Base-by-base conservation (phyloP, 2,329 filamentous ascomycete species). In the Albifimbria verrucaria region DNA sequence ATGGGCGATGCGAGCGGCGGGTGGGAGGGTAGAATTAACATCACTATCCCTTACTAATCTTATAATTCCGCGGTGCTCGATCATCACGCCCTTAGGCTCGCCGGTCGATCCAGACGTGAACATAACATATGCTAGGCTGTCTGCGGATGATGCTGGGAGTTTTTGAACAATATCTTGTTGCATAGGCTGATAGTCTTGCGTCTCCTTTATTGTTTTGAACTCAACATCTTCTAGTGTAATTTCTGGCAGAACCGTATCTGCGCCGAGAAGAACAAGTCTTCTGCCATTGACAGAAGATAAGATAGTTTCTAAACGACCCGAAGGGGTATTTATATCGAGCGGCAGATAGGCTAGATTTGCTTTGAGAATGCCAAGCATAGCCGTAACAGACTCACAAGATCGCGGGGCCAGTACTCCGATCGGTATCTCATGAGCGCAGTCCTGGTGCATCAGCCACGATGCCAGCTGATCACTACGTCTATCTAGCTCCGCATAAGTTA, bases 351-450 rank as follows among this genome's bases (percentile, higher is more conserved):
- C n/a, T n/a, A n/a, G n/a, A n/a, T n/a, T n/a, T n/a, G n/a, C 10
- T 52, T 55, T 59, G 24, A 59, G 42, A 50, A 57, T 52, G 15
- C 55, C 55, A 11, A 57, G 24, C 41, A 55, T 50, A 15, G 55
- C 53, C 5, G 52, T 28, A 18, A 55, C 26, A 12, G 55, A 54
- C 28, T 54, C 23, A 17, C 57, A 57, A 9, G 53, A 56, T 4
- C 58, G 57, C 9, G 28, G 42, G 4, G 57, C 49, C 7, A 54
- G 43, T 12, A 59, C 51, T 5, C 53, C 53, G 1, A 59, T 51
- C 2, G 54, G 36, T 4, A 42, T 54, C 43, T 56, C 57, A 10
- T 52, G 21, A 11, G 43, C 20, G 23, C 51, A 23, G 17, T 41
- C 17, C 3, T 25, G 43, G 1, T 21, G 17, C 10, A 7, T 7